phyloP scores from a whole-genome alignment of 2,329 filamentous ascomycete genomes.

The Ophiostoma montium region DNA sequence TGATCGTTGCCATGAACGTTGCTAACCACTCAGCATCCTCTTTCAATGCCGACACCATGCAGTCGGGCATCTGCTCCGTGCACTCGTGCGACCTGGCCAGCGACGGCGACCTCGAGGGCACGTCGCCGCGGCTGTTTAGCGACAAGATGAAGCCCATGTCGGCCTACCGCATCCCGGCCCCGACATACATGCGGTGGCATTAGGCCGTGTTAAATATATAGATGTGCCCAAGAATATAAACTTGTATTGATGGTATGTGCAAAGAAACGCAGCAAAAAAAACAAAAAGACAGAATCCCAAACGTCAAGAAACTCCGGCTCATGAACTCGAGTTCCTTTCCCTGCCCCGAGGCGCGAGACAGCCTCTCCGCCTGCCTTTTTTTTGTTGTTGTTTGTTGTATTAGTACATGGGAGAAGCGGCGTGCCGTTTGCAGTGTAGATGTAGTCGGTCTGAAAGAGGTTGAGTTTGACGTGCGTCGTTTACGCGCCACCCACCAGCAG shows the following conservation, averaged over 20 bases:
- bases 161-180: constrained; percentile 3
- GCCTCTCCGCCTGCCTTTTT: background rate
- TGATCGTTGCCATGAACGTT: too few species aligned
- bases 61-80: constrained; percentile 54
- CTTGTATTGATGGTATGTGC: constrained; percentile 1
- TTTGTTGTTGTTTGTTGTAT: background rate
- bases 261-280: background rate
- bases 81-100: constrained; percentile 62
- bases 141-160: constrained; percentile 35
- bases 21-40: background rate
- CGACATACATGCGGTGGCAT: background rate
- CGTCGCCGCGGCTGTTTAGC: constrained; percentile 46
- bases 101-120: constrained; percentile 47
- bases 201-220: background rate
- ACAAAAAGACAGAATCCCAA: constrained; percentile 1
- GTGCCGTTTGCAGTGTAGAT: background rate
- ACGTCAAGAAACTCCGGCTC: constrained; percentile 1
- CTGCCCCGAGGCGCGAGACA: background rate
- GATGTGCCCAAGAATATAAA: background rate
- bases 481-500: constrained; percentile 54
- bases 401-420: background rate
- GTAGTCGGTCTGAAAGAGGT: too few species aligned
- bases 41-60: constrained; percentile 43
- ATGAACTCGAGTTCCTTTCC: background rate
- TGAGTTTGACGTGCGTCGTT: constrained; percentile 11